Percentiles rank a stretch among this genome's conserved stretches.
Conservation (phyloP, 2,329 filamentous ascomycete genomes). For the Diaporthe helianthi region DNA sequence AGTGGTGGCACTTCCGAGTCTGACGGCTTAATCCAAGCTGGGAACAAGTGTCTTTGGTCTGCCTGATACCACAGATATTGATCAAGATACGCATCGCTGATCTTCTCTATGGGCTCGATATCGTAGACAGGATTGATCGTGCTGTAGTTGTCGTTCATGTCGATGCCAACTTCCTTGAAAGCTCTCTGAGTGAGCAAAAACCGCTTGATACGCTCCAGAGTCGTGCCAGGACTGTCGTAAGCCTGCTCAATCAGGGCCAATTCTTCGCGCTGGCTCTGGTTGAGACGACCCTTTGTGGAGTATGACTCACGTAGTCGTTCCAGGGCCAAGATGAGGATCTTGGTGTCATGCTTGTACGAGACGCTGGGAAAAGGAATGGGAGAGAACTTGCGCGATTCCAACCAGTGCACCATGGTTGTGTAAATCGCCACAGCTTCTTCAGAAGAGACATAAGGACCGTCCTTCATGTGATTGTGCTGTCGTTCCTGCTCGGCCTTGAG, state of each 20-base stretch:
- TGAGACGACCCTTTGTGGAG: slow-evolving; percentile 94
- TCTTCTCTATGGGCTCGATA: slow-evolving; percentile 99
- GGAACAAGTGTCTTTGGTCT: slow-evolving; percentile 95
- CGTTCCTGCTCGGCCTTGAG: slow-evolving; percentile 97
- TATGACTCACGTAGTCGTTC: slow-evolving; percentile 95
- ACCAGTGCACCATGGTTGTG: slow-evolving; percentile 97
- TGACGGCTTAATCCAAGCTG: slow-evolving; percentile 98
- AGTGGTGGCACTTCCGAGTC: slow-evolving; percentile 97
- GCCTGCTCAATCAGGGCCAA: slow-evolving; percentile 96
- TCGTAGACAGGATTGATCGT: slow-evolving; percentile 99
- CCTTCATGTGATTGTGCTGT: slow-evolving; percentile 99
- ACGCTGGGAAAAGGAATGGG: slow-evolving; percentile 99
- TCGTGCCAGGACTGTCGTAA: slow-evolving; percentile 96
- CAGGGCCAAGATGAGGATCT: slow-evolving; percentile 94
- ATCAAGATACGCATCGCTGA: slow-evolving; percentile 97
- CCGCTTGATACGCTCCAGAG: slow-evolving; percentile 93
- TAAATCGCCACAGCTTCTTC: slow-evolving; percentile 99
- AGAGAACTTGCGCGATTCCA: slow-evolving; percentile 97
- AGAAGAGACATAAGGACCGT: slow-evolving; percentile 96
- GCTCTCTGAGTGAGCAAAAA: slow-evolving; percentile 96
- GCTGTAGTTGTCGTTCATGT: slow-evolving; percentile 99
- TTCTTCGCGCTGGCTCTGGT: slow-evolving; percentile 97
- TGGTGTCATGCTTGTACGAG: slow-evolving; percentile 99
- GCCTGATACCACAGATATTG: slow-evolving; percentile 99
- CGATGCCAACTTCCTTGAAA: slow-evolving; percentile 99